Percentiles rank a stretch among this genome's conserved stretches.
phyloP scores from a whole-genome alignment of 805 yeast genomes.

The Torulaspora microellipsoides region DNA sequence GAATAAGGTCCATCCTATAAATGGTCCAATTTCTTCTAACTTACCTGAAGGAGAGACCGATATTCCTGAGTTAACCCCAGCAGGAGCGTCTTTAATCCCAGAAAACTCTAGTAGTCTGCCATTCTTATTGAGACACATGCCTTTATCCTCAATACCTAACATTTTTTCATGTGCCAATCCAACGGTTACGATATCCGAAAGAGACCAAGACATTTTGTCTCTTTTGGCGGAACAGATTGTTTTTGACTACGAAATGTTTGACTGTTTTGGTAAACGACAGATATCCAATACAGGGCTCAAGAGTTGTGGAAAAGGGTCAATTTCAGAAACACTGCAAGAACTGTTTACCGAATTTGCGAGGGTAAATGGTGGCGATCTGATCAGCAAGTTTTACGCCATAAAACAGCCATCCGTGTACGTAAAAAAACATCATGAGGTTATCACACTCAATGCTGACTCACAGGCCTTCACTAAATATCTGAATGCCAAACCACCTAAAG shows the following conservation, averaged over 20 bases:
- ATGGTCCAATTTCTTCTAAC: constrained; percentile 1
- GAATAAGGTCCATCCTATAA: not conserved
- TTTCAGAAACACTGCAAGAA: constrained; percentile 18
- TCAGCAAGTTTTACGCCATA: constrained; percentile 22
- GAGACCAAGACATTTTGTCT: constrained; percentile 24
- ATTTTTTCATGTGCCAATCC: constrained; percentile 35
- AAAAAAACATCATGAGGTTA: constrained; percentile 31
- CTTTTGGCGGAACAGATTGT: constrained; percentile 31
- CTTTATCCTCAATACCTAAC: constrained; percentile 58
- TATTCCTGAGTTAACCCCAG: constrained; percentile 18
- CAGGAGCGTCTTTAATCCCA: constrained; percentile 11
- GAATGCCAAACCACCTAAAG: constrained; percentile 50
- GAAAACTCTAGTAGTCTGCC: constrained; percentile 58
- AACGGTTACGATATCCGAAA: constrained; percentile 12
- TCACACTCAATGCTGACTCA: constrained; percentile 47
- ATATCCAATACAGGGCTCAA: constrained; percentile 37
- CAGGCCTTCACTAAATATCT: constrained; percentile 53
- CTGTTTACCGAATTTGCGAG: constrained; percentile 25
- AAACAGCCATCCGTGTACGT: constrained; percentile 30
- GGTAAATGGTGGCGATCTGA: constrained; percentile 26
- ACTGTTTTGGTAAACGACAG: constrained; percentile 52
- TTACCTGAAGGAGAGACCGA: constrained; percentile 15
- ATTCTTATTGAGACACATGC: constrained; percentile 59
- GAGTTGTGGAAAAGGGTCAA: constrained; percentile 19
- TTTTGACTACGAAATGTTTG: constrained; percentile 43